Percentiles rank a stretch among this genome's conserved stretches.
phyloP scores from a whole-genome alignment of 2,329 filamentous ascomycete species.

The Fusarium chuoi region DNA sequence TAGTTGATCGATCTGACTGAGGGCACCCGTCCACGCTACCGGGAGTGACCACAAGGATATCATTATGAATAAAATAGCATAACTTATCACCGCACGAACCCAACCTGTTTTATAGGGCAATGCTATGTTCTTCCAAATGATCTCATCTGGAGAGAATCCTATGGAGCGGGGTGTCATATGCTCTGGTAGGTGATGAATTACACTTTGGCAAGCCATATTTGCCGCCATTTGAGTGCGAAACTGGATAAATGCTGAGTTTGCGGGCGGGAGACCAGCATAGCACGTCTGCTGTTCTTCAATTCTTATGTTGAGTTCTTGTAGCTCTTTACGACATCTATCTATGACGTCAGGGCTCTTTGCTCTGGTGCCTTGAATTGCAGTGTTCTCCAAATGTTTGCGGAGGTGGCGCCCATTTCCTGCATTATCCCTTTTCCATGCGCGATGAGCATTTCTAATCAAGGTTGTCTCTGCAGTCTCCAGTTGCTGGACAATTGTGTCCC shows the following conservation, averaged over 20 bases:
- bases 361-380: background rate
- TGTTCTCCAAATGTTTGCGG: background rate
- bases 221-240: constrained; percentile 98
- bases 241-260: constrained; percentile 98
- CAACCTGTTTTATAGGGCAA: constrained; percentile 94
- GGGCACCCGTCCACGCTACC: constrained; percentile 84
- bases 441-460: constrained; percentile 67
- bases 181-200: constrained; percentile 89
- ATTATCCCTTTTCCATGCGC: background rate
- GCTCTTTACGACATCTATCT: constrained; percentile 87
- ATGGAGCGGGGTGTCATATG: constrained; percentile 92
- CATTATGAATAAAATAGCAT: constrained; percentile 76
- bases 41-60: constrained; percentile 91
- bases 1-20: constrained; percentile 81
- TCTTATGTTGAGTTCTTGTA: constrained; percentile 88
- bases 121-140: constrained; percentile 98
- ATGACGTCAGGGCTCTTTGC: constrained; percentile 65
- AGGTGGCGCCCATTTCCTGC: background rate
- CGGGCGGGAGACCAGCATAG: constrained; percentile 85
- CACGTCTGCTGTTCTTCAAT: constrained; percentile 91
- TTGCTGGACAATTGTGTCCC: constrained; percentile 74
- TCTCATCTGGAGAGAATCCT: constrained; percentile 91
- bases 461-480: constrained; percentile 88
- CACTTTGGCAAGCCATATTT: constrained; percentile 95
- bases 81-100: constrained; percentile 74